phyloP scores from a whole-genome alignment of 257 asterid genomes.

The Solanum piurae region DNA sequence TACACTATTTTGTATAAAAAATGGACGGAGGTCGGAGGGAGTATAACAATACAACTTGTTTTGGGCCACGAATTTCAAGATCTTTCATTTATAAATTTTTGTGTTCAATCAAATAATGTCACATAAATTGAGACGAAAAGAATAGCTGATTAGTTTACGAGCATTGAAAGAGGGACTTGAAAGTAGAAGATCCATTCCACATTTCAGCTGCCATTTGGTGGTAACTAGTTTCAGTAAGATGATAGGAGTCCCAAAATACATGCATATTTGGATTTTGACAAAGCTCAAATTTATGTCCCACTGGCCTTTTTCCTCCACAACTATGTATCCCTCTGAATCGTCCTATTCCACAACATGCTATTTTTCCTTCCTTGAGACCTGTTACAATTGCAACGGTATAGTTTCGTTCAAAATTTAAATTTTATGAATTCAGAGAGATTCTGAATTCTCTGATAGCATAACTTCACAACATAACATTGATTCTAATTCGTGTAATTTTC shows the following conservation, averaged over 20 bases:
- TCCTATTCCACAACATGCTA: slow-evolving; percentile 30
- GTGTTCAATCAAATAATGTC: not conserved
- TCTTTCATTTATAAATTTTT: not conserved
- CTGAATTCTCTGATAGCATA: not conserved
- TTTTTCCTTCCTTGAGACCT: slow-evolving; percentile 22
- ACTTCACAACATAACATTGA: not conserved
- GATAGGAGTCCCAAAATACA: slow-evolving; percentile 28
- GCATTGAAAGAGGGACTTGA: slow-evolving; percentile 1
- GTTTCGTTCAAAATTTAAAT: not conserved
- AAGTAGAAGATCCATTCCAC: slow-evolving; percentile 18
- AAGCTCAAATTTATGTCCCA: slow-evolving; percentile 12
- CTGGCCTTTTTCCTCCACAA: slow-evolving; percentile 28
- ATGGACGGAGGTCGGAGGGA: no score
- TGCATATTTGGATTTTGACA: slow-evolving; percentile 16
- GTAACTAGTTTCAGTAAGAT: slow-evolving; percentile 16
- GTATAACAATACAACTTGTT: not conserved
- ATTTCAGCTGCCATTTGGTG: slow-evolving; percentile 18
- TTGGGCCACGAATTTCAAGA: not conserved
- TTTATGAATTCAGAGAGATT: not conserved
- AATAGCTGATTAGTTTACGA: not conserved
- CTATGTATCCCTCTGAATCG: slow-evolving; percentile 14
- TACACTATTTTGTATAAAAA: not conserved
- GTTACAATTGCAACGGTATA: not conserved
- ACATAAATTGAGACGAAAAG: not conserved
- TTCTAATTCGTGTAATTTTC: no score